phyloP scores from a whole-genome alignment of 441 rosid genomes.

The Erodium moschatum region DNA sequence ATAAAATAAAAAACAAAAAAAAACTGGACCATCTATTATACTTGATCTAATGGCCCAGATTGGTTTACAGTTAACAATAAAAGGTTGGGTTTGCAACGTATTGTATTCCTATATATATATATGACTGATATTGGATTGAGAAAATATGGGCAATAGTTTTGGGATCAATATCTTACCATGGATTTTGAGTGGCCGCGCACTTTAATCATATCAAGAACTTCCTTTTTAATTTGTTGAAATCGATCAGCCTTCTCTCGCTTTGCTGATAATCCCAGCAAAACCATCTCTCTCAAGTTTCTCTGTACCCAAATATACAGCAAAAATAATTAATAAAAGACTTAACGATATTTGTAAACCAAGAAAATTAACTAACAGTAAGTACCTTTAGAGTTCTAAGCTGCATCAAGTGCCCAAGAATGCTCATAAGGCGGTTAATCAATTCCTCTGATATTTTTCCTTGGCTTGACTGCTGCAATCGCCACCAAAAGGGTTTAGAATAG shows the following conservation, averaged over 20 bases:
- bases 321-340: too few species aligned
- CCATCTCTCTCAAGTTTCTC: conserved; percentile 40
- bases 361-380: too few species aligned
- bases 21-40: too few species aligned
- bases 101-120: too few species aligned
- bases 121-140: too few species aligned
- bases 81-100: too few species aligned
- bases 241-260: conserved; percentile 37
- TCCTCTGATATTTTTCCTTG: conserved; percentile 38
- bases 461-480: conserved; percentile 29
- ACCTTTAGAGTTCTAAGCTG: too few species aligned
- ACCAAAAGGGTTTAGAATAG: conserved; percentile 9
- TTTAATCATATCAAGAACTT: conserved; percentile 33
- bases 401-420: conserved; percentile 23
- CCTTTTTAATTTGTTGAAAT: conserved; percentile 31
- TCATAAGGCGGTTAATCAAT: conserved; percentile 32
- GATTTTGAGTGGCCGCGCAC: conserved; percentile 23
- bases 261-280: conserved; percentile 28
- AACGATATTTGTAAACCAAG: too few species aligned
- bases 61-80: too few species aligned
- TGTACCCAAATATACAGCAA: conserved; percentile 20
- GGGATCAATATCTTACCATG: conserved; percentile 12
- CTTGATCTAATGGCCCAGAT: too few species aligned
- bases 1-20: too few species aligned
- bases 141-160: conserved; percentile 4